Evolutionary conservation across 768 basidiomycete genomes (phyloP), one percentile per base, ranked within the genome.

Genomic region (Cystofilobasidium ferigula): DNA sequence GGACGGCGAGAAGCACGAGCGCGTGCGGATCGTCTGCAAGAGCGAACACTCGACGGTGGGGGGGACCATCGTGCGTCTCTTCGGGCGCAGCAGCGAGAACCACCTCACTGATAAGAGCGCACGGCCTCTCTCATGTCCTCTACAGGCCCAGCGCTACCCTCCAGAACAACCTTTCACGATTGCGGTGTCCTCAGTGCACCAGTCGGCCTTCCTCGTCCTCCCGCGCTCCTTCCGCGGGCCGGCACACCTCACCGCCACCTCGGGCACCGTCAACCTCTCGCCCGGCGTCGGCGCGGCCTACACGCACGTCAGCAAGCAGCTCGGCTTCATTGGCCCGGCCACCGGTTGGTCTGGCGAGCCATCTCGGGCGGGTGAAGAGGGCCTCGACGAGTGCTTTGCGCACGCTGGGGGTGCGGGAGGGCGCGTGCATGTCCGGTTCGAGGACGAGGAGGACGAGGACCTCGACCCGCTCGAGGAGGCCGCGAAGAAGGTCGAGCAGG

Each of bases 21-120:
- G 51, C 14, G 51, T 54, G 28, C 51, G 51, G 28, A 54, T 54
- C 51, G 51, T 54, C 28, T 54, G 51, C 51, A 54, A 32, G 51
- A 54, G 51, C 51, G 51, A 54, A 3, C 28, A 54, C 28, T 54
- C 28, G 51, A 54, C 51, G 51, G 51, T 28, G 28, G 6, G 28
- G 30, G 51, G 28, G 3, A 7, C 12, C 2, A 32, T 54, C 28
- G 51, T 54, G 30, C 9, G 51, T 54, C 51, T 32, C 28, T 9
- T 32, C 6, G 14, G 3, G 8, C 30, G 26, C 51, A 32, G 51
- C 14, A 6, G 7, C 26, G 2, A 13, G 2, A 30, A 16, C 3
- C 14, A 5, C 47, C 47, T 24, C 26, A n/a, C 47, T 48, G 47
- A 48, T 28, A 26, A n/a, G 47, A 5, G 2, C 47, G 9, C 24